Conservation (phyloP, 768 basidiomycete species). For the Tephrocybe sp. region DNA sequence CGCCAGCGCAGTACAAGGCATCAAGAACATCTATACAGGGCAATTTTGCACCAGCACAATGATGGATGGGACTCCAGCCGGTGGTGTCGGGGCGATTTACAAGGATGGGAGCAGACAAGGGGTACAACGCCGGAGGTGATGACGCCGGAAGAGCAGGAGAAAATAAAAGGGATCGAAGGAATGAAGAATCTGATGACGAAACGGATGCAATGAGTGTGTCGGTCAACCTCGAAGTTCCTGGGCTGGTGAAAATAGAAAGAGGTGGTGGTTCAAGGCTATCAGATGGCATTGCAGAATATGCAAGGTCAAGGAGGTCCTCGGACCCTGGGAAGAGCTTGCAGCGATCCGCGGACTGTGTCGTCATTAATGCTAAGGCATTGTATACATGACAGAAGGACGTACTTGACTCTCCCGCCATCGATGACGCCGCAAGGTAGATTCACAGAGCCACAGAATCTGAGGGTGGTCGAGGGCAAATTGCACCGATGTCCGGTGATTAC, state of each 20-base stretch:
- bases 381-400: conserved; percentile 23
- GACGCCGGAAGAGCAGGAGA: conserved; percentile 38
- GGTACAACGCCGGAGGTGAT: conserved; percentile 39
- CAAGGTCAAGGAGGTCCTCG: conserved; percentile 37
- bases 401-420: conserved; percentile 64
- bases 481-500: conserved; percentile 69
- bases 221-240: conserved; percentile 43
- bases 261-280: conserved; percentile 41
- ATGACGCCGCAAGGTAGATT: conserved; percentile 59
- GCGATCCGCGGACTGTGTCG: conserved; percentile 37
- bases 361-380: conserved; percentile 15
- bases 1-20: conserved; percentile 72
- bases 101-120: conserved; percentile 50
- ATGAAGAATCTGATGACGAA: conserved; percentile 45
- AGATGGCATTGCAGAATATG: conserved; percentile 36
- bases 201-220: conserved; percentile 57
- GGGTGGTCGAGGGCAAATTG: conserved; percentile 68
- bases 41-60: conserved; percentile 55
- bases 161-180: conserved; percentile 58
- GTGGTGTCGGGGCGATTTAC: conserved; percentile 67
- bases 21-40: conserved; percentile 68
- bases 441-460: conserved; percentile 68
- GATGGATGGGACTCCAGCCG: conserved; percentile 75
- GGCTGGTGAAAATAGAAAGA: conserved; percentile 38
- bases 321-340: conserved; percentile 33